Evolutionary conservation across 2,329 filamentous ascomycete species (phyloP).

Genomic region (Colletotrichum sp.): DNA sequence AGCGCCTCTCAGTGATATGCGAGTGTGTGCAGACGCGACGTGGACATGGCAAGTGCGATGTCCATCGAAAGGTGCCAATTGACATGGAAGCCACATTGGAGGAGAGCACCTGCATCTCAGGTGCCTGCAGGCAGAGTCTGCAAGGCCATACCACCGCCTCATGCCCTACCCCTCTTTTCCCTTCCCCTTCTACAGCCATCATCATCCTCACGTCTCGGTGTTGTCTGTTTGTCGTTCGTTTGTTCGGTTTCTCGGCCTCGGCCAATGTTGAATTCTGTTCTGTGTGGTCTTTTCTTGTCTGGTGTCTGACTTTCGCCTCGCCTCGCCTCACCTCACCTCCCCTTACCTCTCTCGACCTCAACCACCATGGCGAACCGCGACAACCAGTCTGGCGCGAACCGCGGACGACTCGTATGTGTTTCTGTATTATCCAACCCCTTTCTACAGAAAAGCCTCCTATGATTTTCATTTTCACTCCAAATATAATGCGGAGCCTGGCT

Average conservation of each 20-base stretch:
- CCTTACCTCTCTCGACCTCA: neutral
- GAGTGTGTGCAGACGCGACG: neutral
- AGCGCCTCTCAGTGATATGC: neutral
- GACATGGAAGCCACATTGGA: neutral
- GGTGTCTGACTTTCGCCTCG: neutral
- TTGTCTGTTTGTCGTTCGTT: neutral
- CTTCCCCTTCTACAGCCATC: neutral
- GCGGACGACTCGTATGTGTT: neutral
- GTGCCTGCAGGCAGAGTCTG: neutral
- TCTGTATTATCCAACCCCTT: neutral
- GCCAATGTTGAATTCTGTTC: neutral
- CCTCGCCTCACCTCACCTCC: neutral
- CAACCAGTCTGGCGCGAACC: neutral
- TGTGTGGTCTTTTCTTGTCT: neutral
- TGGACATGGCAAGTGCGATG: neutral
- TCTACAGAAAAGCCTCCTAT: neutral
- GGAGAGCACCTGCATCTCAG: neutral
- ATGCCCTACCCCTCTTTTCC: neutral
- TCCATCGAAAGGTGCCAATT: too few species aligned
- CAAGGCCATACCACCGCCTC: neutral
- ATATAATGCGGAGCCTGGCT: neutral
- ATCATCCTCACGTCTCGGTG: neutral
- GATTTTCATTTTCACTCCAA: neutral
- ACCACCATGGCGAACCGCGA: neutral
- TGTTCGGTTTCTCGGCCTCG: neutral